Base-by-base conservation (phyloP, 331 rosid species). In the Acacia concinna region DNA sequence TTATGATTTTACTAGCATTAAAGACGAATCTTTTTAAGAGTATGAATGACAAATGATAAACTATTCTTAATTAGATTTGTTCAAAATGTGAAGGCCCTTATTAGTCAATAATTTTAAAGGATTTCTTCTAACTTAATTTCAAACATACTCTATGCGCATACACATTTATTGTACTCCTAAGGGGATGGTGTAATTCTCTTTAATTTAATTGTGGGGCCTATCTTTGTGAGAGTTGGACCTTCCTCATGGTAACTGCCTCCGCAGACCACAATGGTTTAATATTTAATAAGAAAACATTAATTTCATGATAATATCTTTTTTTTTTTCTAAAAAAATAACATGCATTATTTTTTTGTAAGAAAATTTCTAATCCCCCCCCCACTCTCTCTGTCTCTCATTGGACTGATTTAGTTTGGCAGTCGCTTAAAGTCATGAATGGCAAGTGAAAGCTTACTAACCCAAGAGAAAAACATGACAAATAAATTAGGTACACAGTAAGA, bases 381-480 rank as follows among this genome's bases (percentile, higher is more conserved):
- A 54, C 31, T 79, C 65, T n/a, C 47, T 66, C 47, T n/a, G 18
- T 37, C 49, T 6, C 0, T 1, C 4, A 25, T 62, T 86, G 35
- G 86, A 81, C 80, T 79, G 47, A 41, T 74, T 72, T 40, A 77
- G 74, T 75, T 85, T 73, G 85, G 82, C 78, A 71, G 85, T 73
- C 85, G 59, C 78, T 65, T 78, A 86, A 89, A 88, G 94, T 91
- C 97, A 75, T 63, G 23, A 73, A 75, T 81, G 90, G 94, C 85
- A 86, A 85, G 91, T 87, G 86, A 77, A 85, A 75, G 51, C 75
- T 78, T 88, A 88, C 97, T 88, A 83, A 91, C 97, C 89, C 81
- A 68, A 67, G 68, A 59, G 31, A 75, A 59, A 88, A 40, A 81
- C 21, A 40, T 83, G 86, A 88, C 93, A 89, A 86, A 57, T 27